phyloP scores from a whole-genome alignment of 106 monocot genomes.

The Platanthera zijinensis region DNA sequence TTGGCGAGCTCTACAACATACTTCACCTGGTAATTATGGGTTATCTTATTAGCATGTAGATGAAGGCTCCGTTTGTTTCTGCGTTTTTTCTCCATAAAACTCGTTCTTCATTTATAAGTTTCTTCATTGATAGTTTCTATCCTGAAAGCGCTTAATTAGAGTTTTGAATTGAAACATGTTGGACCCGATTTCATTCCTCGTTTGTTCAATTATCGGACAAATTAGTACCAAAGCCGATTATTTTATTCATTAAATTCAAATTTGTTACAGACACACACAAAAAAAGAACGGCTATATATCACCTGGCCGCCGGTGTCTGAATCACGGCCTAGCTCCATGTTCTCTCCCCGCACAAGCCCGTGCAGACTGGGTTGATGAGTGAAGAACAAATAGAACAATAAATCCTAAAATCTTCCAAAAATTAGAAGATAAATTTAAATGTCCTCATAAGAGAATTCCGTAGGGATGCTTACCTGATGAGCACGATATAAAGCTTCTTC shows the following conservation, averaged over 20 bases:
- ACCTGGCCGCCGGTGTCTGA: slow-evolving; percentile 97
- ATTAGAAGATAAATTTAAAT: neutral
- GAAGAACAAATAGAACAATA: neutral
- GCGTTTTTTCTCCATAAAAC: too few relatives aligned
- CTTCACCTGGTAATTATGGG: slow-evolving; percentile 48
- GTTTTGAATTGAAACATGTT: too few relatives aligned
- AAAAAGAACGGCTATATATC: neutral
- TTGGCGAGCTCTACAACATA: slow-evolving; percentile 92
- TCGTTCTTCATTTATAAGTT: neutral
- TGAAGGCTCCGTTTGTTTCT: neutral
- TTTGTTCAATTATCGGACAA: too few relatives aligned
- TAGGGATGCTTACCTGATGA: slow-evolving; percentile 53
- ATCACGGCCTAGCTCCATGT: slow-evolving; percentile 92
- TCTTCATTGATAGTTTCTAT: neutral
- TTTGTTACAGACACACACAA: too few relatives aligned
- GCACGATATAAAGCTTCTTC: slow-evolving; percentile 84
- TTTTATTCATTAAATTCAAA: too few relatives aligned
- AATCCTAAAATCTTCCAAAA: too few relatives aligned
- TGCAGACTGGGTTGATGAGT: slow-evolving; percentile 50
- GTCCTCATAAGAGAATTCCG: neutral
- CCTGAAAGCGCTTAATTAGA: too few relatives aligned
- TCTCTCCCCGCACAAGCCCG: slow-evolving; percentile 90
- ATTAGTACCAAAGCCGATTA: too few relatives aligned
- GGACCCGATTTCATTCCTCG: too few relatives aligned
- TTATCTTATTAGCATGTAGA: neutral